These are phyloP conservation scores for Amanita phalloides DNA, from an alignment of 768 basidiomycete species.

Conservation along the genomic window DNA sequence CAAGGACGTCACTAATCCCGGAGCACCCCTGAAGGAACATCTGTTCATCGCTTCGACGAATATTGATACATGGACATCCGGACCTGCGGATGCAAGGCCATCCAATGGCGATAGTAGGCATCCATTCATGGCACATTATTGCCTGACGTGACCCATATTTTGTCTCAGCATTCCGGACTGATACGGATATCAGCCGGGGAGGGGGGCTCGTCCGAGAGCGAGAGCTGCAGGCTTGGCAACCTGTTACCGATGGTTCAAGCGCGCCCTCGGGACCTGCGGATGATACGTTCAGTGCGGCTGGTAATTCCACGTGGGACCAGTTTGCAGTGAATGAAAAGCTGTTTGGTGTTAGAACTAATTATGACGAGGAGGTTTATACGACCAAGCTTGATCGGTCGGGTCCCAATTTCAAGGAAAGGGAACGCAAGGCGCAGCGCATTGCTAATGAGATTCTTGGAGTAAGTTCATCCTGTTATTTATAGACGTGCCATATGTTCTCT, in stretches of 20 bases:
- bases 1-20: constrained; percentile 59
- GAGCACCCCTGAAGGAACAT: constrained; percentile 58
- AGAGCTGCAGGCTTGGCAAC: constrained; percentile 73
- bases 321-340: constrained; percentile 88
- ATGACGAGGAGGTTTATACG: constrained; percentile 91
- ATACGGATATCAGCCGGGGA: constrained; percentile 64
- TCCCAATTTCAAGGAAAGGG: constrained; percentile 81
- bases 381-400: constrained; percentile 82
- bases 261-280: constrained; percentile 31
- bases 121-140: background rate
- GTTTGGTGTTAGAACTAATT: constrained; percentile 86
- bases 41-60: constrained; percentile 63
- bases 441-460: constrained; percentile 90
- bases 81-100: constrained; percentile 59
- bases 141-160: background rate
- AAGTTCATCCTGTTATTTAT: constrained; percentile 17
- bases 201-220: constrained; percentile 46
- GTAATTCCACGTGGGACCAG: constrained; percentile 69
- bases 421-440: constrained; percentile 77
- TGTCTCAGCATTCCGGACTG: constrained; percentile 65
- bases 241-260: constrained; percentile 25
- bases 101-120: constrained; percentile 63
- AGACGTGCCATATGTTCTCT: constrained; percentile 4
- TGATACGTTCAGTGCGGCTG: constrained; percentile 59
- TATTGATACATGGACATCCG: constrained; percentile 65